Evolutionary conservation across 2,329 filamentous ascomycete genomes (phyloP), one percentile per base, ranked within the genome.

Genomic region (Westerdykella sp.): DNA sequence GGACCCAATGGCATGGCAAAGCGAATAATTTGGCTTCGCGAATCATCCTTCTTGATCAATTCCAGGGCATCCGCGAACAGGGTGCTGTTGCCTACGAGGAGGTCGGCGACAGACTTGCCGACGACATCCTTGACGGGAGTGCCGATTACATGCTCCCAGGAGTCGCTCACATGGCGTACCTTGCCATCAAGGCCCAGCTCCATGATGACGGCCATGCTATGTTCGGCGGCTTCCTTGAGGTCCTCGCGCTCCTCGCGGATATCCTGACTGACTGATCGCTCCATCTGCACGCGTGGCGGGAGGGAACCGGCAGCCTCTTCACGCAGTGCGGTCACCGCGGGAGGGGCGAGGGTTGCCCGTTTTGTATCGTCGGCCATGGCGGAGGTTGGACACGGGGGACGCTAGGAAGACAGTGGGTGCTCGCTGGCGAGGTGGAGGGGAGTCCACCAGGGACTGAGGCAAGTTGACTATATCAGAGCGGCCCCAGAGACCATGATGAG

Each of bases 161-260:
- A 96, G 11, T 90, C 87, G 65, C 91, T 97, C 57, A 95, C 90
- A 87, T 93, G 98, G 69, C 89, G 85, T 59, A 98, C 85, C 48
- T 81, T 85, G 52, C 88, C 88, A 62, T 96, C 86, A 43, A 97
- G 78, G 60, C 89, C 88, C 52, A 98, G 76, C 70, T 98, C 91
- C 63, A 98, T 78, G 65, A 98, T 95, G 51, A 95, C 87, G 68
- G 97, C 98, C 64, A 95, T 77, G 16, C 90, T 96, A 72, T 96
- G 88, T 70, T 97, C 91, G 40, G 91, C 93, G 34, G 91, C 93
- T 72, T 95, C 87, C 62, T 90, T 89, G 55, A 98, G 78, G 65
- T 97, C 91, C 63, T 95, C 86, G 49, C 90, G 81, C 72, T 97
- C 89, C 62, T 94, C 88, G 56, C 87, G 84, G 58, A 97, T 96